phyloP scores from a whole-genome alignment of 192 early-diverging fungal genomes.

The Dissophora ornata region DNA sequence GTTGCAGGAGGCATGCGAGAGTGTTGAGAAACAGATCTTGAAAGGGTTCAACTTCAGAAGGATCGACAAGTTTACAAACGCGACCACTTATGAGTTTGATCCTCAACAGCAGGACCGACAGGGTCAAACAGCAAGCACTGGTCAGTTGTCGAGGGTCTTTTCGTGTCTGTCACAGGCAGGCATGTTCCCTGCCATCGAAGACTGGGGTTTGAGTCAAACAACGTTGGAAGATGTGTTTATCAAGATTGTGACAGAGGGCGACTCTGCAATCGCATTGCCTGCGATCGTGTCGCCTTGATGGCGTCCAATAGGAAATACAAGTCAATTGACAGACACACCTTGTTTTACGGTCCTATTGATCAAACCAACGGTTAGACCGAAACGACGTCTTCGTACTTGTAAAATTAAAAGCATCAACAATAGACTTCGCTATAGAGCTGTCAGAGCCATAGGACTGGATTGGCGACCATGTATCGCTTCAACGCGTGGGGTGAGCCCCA shows the following conservation, averaged over 20 bases:
- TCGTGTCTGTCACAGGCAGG: constrained; percentile 58
- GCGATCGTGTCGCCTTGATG: constrained; percentile 11
- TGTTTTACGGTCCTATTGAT: too few relatives aligned
- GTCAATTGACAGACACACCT: too few relatives aligned
- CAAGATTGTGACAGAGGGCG: constrained; percentile 52
- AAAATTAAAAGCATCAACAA: too few relatives aligned
- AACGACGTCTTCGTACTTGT: too few relatives aligned
- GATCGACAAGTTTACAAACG: constrained; percentile 51
- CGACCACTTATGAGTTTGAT: constrained; percentile 49
- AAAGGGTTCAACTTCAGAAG: constrained; percentile 18
- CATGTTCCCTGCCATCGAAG: constrained; percentile 61
- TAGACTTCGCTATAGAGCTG: too few relatives aligned
- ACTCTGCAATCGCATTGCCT: constrained; percentile 38
- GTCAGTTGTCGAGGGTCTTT: constrained; percentile 66
- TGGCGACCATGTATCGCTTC: too few relatives aligned
- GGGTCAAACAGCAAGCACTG: constrained; percentile 25
- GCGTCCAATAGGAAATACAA: too few relatives aligned
- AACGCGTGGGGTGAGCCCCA: too few relatives aligned
- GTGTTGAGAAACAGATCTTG: constrained; percentile 18
- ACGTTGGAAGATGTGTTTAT: constrained; percentile 79
- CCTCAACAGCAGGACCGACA: constrained; percentile 55
- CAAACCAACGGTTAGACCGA: too few relatives aligned
- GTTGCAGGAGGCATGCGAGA: constrained; percentile 26
- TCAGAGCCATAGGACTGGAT: too few relatives aligned
- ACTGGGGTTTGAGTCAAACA: constrained; percentile 76